Evolutionary conservation across 2,329 filamentous ascomycete genomes (phyloP).

Genomic region (Colletotrichum euphorbiae): DNA sequence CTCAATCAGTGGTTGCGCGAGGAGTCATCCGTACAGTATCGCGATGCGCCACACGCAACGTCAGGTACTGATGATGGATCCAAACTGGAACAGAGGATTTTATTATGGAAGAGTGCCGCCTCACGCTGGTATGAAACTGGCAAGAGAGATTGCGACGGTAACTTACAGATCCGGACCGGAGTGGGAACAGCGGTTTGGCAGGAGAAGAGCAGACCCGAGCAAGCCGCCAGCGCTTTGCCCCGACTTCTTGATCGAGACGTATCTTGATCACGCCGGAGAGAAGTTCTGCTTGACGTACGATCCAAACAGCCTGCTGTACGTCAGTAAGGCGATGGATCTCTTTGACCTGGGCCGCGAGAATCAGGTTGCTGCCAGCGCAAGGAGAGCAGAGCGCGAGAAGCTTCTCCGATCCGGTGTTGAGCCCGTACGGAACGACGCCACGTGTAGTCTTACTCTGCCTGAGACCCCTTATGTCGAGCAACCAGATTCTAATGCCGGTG

Average conservation of each 20-base stretch:
- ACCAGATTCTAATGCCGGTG: conserved; percentile 58
- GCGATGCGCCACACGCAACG: conserved; percentile 98
- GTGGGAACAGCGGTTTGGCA: conserved; percentile 95
- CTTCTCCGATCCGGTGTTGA: conserved; percentile 64
- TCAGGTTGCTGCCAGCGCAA: conserved; percentile 70
- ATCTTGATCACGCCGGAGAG: conserved; percentile 96
- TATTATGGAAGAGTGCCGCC: conserved; percentile 92
- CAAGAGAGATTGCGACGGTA: conserved; percentile 95
- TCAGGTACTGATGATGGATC: conserved; percentile 99
- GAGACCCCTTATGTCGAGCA: conserved; percentile 89
- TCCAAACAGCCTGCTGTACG: conserved; percentile 93
- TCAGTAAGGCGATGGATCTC: conserved; percentile 98
- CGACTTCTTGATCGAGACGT: conserved; percentile 97
- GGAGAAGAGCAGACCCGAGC: conserved; percentile 84
- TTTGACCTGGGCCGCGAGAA: conserved; percentile 87
- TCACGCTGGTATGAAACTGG: conserved; percentile 97
- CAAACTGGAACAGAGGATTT: conserved; percentile 94
- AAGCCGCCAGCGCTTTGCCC: conserved; percentile 95
- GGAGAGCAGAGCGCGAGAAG: conserved; percentile 70
- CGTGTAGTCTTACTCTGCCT: conserved; percentile 86
- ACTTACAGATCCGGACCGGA: conserved; percentile 97
- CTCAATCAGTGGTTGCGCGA: conserved; percentile 91
- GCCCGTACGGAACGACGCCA: conserved; percentile 53
- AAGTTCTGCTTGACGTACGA: conserved; percentile 99
- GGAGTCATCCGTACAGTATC: conserved; percentile 97